Evolutionary conservation across 2,329 filamentous ascomycete species (phyloP).

Genomic region (Cercospora sp.): DNA sequence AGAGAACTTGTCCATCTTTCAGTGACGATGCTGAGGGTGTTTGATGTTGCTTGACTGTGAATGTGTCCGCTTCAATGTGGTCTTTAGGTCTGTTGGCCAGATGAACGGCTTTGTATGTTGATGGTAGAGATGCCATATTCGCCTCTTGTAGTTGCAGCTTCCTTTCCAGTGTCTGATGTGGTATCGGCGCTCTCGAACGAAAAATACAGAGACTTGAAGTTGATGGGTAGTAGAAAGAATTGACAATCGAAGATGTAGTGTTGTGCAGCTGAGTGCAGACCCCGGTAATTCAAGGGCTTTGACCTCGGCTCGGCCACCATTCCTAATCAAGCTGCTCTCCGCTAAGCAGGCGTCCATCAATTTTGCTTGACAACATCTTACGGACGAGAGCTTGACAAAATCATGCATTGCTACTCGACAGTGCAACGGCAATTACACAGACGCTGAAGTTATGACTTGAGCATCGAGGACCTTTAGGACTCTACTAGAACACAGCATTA

Average conservation of each 20-base stretch:
- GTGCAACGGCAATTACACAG: background rate
- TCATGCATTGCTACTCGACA: background rate
- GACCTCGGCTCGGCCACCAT: constrained; percentile 1
- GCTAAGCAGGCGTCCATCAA: background rate
- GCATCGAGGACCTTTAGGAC: background rate
- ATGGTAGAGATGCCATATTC: constrained; percentile 14
- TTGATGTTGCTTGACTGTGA: constrained; percentile 25
- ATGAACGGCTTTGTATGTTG: constrained; percentile 31
- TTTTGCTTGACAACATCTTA: background rate
- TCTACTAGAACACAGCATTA: background rate
- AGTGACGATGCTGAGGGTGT: constrained; percentile 25
- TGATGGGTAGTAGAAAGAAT: background rate
- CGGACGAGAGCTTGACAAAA: background rate
- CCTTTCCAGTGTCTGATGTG: background rate
- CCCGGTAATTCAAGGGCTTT: background rate
- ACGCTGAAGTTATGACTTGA: background rate
- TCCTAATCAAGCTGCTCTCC: constrained; percentile 3
- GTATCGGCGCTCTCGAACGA: background rate
- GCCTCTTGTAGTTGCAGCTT: background rate
- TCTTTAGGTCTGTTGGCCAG: constrained; percentile 30
- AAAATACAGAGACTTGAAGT: background rate
- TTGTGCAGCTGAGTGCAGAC: background rate
- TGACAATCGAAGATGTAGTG: background rate
- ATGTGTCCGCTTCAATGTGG: constrained; percentile 30
- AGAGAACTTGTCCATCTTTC: constrained; percentile 47